phyloP scores from a whole-genome alignment of 768 basidiomycete genomes.

The Clitopilus passeckerianus region DNA sequence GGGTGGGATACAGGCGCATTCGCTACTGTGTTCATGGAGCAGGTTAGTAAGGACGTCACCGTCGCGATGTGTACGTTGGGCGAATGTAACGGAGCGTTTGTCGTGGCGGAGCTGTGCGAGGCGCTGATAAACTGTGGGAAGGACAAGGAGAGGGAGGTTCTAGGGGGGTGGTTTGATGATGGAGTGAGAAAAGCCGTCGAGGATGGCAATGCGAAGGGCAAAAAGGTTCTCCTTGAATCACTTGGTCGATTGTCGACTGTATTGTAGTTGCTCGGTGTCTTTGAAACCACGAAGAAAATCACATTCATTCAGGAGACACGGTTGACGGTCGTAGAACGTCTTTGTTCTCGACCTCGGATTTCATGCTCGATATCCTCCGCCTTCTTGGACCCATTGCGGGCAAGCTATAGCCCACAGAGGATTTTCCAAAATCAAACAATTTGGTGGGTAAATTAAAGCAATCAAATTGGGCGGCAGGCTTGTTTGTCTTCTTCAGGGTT shows the following conservation, averaged over 20 bases:
- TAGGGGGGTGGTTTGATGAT: slow-evolving; percentile 57
- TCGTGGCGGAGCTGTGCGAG: slow-evolving; percentile 70
- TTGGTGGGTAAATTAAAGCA: not conserved
- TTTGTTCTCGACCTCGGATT: not conserved
- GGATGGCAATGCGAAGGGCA: slow-evolving; percentile 62
- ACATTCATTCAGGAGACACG: not conserved
- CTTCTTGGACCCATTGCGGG: not conserved
- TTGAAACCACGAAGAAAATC: not conserved
- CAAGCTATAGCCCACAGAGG: not conserved
- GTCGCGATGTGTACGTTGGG: slow-evolving; percentile 53
- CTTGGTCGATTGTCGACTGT: not conserved
- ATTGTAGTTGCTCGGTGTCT: not conserved
- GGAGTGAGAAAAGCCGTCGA: slow-evolving; percentile 44
- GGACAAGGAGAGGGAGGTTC: slow-evolving; percentile 28
- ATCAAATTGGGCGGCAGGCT: not conserved
- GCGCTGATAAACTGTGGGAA: slow-evolving; percentile 30
- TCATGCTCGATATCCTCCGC: not conserved
- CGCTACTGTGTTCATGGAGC: slow-evolving; percentile 50
- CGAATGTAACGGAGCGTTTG: slow-evolving; percentile 62
- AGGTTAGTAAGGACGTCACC: slow-evolving; percentile 46
- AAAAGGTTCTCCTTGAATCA: slow-evolving; percentile 55
- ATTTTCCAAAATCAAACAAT: not conserved
- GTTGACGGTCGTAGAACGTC: not conserved
- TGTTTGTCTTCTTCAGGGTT: not conserved
- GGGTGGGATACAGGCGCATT: slow-evolving; percentile 58